Evolutionary conservation across 805 yeast species (phyloP).

Genomic region (Cyberlindnera lachancei): DNA sequence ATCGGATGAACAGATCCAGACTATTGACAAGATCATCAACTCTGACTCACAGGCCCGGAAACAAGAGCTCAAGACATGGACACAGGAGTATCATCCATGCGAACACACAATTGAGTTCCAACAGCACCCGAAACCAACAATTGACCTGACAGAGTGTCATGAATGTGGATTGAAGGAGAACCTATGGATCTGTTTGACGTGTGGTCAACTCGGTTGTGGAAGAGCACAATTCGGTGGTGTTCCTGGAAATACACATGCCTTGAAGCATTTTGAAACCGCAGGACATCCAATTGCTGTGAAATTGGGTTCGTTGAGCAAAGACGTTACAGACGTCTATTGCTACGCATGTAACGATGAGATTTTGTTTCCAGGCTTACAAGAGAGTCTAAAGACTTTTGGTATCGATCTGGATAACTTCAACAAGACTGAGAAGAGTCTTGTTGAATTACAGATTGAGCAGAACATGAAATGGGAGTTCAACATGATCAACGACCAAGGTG

Average conservation of each 20-base stretch:
- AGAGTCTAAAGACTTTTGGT: conserved; percentile 49
- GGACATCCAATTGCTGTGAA: conserved; percentile 83
- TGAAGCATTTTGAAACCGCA: conserved; percentile 53
- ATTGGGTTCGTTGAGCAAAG: conserved; percentile 77
- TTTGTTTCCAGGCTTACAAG: conserved; percentile 51
- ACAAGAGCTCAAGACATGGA: conserved; percentile 86
- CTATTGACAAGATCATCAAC: conserved; percentile 37
- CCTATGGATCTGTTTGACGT: conserved; percentile 85
- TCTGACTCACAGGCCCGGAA: conserved; percentile 53
- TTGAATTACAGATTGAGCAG: conserved; percentile 89
- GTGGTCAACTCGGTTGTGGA: conserved; percentile 95
- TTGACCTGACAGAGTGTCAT: conserved; percentile 39
- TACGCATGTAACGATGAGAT: conserved; percentile 87
- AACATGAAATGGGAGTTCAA: conserved; percentile 90
- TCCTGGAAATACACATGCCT: conserved; percentile 91
- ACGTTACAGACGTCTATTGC: conserved; percentile 82
- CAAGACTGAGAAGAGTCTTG: conserved; percentile 81
- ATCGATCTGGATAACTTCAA: conserved; percentile 47
- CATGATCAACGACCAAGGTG: conserved; percentile 67
- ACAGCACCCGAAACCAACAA: conserved; percentile 26
- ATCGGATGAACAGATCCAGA: conserved; percentile 16
- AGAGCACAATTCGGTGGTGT: conserved; percentile 89
- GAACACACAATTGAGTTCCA: conserved; percentile 57
- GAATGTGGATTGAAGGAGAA: conserved; percentile 65
- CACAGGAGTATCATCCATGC: conserved; percentile 77